Base-by-base conservation (phyloP, 176 grass and related monocot genomes). In the Eragrostis nindensis region DNA sequence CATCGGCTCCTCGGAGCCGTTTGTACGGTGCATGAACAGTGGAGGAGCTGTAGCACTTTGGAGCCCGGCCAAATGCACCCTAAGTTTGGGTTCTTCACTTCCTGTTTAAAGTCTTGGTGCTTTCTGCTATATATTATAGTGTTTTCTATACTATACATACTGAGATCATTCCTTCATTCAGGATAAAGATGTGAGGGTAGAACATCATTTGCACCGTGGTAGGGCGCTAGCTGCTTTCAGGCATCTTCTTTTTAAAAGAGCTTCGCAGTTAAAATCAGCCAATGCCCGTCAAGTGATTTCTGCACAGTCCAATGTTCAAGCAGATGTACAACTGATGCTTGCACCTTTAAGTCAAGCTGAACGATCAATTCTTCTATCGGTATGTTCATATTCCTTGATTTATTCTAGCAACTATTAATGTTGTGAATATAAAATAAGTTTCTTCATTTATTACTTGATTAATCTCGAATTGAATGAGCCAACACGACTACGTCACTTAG, bases 181-280 rank as follows among this genome's bases (percentile, higher is more conserved):
- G 95, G 92, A 94, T 69, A 98, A 98, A 82, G 90, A 91, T 65
- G 87, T 89, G 78, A 94, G 89, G 86, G 80, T 98, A 67, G 95
- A 94, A 65, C 89, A 98, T 71, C 82, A 98, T 92, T 87, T 98
- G 78, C 88, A 93, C 80, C 87, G 84, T 88, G 92, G 95, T 66
- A 86, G 90, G 89, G 90, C 84, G 26, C 53, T 98, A 78, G 89
- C 95, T 68, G 92, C 92, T 91, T 98, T 98, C 83, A 89, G 76
- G 82, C 90, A 94, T 82, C 87, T 98, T 71, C 88, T 98, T 86
- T 80, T 74, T 78, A 87, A 87, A 91, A 89, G 95, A 87, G 92
- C 90, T 88, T 83, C 77, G 21, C 86, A 89, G 67, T 87, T 98
- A 77, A 92, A 86, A 87, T 98, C 90, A 78, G 79, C 78, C 21